Conservation (phyloP, 805 yeast species). For the Groenewaldozyma salmanticensis region DNA sequence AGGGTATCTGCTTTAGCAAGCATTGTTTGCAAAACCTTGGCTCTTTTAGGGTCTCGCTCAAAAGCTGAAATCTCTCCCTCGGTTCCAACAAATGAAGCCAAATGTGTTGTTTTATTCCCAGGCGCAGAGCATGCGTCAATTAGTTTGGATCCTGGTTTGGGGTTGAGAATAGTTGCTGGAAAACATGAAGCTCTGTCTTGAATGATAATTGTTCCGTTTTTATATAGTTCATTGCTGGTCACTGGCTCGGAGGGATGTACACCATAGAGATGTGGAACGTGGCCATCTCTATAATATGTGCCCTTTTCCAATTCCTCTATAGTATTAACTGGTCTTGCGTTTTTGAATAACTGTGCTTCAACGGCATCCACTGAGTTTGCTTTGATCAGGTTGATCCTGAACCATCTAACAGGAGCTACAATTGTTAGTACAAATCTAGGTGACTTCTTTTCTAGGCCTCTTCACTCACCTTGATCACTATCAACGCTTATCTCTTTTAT, state of each 20-base stretch:
- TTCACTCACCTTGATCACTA: neutral
- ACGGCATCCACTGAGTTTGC: conserved; percentile 28
- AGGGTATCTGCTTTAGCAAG: conserved; percentile 63
- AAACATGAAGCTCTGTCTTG: conserved; percentile 97
- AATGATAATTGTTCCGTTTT: conserved; percentile 69
- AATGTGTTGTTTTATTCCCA: conserved; percentile 93
- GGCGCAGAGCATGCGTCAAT: conserved; percentile 98
- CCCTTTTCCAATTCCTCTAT: conserved; percentile 30
- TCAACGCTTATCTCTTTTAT: conserved; percentile 32
- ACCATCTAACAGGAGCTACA: conserved; percentile 39
- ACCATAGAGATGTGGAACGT: conserved; percentile 71
- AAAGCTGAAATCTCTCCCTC: conserved; percentile 58
- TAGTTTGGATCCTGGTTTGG: conserved; percentile 48
- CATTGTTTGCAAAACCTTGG: conserved; percentile 65
- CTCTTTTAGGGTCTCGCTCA: conserved; percentile 73
- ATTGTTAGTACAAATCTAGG: too few relatives aligned
- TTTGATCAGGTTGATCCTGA: conserved; percentile 49
- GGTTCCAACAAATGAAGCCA: conserved; percentile 51
- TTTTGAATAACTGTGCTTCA: conserved; percentile 30
- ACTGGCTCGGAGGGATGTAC: conserved; percentile 67
- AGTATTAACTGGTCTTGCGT: conserved; percentile 36
- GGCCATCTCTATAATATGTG: conserved; percentile 51
- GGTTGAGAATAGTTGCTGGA: conserved; percentile 76
- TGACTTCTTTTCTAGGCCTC: too few relatives aligned
- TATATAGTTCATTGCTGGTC: conserved; percentile 58